Evolutionary conservation across 306 rosid genomes (phyloP).

Genomic region (Gastrolobium bilobum): DNA sequence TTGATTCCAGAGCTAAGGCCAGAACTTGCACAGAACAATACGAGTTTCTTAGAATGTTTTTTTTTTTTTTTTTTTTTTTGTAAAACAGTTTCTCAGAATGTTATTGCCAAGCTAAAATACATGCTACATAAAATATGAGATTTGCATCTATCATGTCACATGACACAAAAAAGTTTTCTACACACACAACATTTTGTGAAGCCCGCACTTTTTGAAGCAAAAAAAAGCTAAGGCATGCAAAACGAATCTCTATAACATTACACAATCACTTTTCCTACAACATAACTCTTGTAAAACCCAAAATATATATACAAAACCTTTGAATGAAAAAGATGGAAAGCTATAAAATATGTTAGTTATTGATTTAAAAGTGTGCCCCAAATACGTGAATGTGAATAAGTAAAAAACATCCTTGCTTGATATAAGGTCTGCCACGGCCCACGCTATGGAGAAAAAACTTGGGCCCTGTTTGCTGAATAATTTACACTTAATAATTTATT

Average conservation of each 20-base stretch:
- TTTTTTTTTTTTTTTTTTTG: too few species aligned
- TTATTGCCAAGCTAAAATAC: not conserved
- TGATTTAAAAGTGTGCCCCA: not conserved
- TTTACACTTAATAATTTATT: conserved; percentile 7
- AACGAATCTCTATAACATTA: too few species aligned
- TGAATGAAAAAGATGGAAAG: not conserved
- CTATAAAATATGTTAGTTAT: not conserved
- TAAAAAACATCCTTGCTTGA: not conserved
- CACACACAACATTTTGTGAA: too few species aligned
- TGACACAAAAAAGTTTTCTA: too few species aligned
- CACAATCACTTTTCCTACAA: too few species aligned
- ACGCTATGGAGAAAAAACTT: not conserved
- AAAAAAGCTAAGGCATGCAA: too few species aligned
- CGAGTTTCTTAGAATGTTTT: conserved; percentile 11
- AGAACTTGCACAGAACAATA: not conserved
- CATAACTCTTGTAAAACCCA: too few species aligned
- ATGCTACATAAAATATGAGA: not conserved
- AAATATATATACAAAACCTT: not conserved
- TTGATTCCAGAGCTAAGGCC: not conserved
- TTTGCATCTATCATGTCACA: too few species aligned
- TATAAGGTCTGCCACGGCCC: not conserved
- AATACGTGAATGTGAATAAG: not conserved
- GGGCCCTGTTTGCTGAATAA: conserved; percentile 34
- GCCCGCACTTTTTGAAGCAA: too few species aligned
- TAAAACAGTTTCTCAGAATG: conserved; percentile 17